Conservation (phyloP, 495 filamentous ascomycete genomes). For the Lentithecium fluviatile region DNA sequence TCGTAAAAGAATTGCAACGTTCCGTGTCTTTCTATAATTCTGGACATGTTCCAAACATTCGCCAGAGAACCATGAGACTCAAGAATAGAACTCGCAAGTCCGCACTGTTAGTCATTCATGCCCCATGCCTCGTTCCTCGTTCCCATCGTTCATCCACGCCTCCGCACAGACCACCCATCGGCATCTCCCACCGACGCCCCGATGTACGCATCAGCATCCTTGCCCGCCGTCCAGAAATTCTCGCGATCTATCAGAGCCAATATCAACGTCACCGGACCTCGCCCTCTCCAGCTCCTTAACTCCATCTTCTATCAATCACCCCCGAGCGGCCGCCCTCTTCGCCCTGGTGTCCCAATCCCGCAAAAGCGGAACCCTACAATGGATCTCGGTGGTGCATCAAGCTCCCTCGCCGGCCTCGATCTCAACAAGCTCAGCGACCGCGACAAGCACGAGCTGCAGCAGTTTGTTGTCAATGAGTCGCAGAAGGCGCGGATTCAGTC, state of each 20-base stretch:
- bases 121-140: too few species aligned
- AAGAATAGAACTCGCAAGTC: too few species aligned
- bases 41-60: too few species aligned
- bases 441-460: slow-evolving; percentile 84
- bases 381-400: slow-evolving; percentile 13
- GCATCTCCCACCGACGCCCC: too few species aligned
- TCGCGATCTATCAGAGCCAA: neutral
- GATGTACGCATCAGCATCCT: too few species aligned
- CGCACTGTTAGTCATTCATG: too few species aligned
- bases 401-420: slow-evolving; percentile 47
- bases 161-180: too few species aligned
- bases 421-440: slow-evolving; percentile 71
- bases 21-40: too few species aligned
- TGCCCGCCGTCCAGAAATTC: too few species aligned
- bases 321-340: neutral
- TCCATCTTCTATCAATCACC: neutral
- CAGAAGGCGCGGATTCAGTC: slow-evolving; percentile 79
- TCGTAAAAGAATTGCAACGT: too few species aligned
- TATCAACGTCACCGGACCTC: neutral
- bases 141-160: too few species aligned
- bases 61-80: too few species aligned
- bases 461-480: slow-evolving; percentile 73
- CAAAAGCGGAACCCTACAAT: neutral
- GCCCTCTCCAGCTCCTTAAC: neutral
- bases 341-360: neutral